Evolutionary conservation across 2,329 filamentous ascomycete species (phyloP), one percentile per base, ranked within the genome.

Genomic region (Colletotrichum lini): DNA sequence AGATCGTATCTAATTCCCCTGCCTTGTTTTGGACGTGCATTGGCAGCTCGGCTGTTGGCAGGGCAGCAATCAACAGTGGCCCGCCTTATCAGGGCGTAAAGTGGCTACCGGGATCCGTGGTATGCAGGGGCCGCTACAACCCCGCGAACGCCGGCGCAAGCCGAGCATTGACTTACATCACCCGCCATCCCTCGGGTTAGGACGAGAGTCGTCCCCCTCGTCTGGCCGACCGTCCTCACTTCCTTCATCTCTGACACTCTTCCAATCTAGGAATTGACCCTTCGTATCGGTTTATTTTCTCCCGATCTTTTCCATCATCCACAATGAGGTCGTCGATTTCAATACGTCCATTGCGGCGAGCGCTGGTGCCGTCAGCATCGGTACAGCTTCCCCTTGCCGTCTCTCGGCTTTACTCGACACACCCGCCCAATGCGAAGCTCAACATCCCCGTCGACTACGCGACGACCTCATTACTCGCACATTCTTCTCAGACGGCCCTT

Each of bases 401-500:
- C 59, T 65, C 70, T 60, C 74, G 74, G 68, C 67, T 70, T n/a
- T 90, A 90, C 79, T 90, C 88, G 67, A 87, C 87, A 60, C 86
- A 88, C 68, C 87, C 87, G 42, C 85, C 89, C 35, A 88, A 88
- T 69, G 90, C 90, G 63, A 87, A 85, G 75, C 89, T 99, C 66
- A 99, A 99, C 81, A 83, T 94, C 58, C 94, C 95, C 8, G 90
- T 94, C 76, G 95, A 98, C 85, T 99, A 96, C 83, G 90, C 91
- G 72, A 91, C 92, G 18, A 97, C 93, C 1, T 88, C 94, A 16
- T 84, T 98, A 50, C 88, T 99, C 38, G 89, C 94, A 69, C 96
- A 98, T 79, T 93, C 90, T 30, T 87, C 95, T 2, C 91, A 93
- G 74, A 84, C 90, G 1, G 90, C 94, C 9, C 88, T 97, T 21